Percentiles rank a stretch among this genome's conserved stretches.
Evolutionary conservation across 108 stramenopile genomes (phyloP).

Genomic region (Aurantiochytrium sp.): DNA sequence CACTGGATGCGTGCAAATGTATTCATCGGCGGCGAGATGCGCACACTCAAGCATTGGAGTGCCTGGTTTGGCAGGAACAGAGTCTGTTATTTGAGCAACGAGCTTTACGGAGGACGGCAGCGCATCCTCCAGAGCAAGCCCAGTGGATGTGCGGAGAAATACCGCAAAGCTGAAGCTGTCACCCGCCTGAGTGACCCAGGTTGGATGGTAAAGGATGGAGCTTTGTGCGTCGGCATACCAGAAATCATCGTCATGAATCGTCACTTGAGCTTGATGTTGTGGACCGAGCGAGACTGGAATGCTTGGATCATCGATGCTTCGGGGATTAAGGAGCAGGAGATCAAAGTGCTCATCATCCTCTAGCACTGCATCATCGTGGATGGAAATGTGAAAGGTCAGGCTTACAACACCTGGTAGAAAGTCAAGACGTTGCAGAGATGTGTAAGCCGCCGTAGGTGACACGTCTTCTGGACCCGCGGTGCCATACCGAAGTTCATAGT

Average conservation of each 20-base stretch:
- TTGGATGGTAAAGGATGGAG: neutral
- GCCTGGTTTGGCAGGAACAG: neutral
- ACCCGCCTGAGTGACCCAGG: neutral
- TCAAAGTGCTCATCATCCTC: slow-evolving; percentile 37
- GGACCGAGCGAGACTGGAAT: neutral
- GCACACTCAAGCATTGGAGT: neutral
- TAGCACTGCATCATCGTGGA: slow-evolving; percentile 53
- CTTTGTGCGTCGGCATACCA: neutral
- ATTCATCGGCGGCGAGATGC: neutral
- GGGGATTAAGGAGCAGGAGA: neutral
- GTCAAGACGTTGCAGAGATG: slow-evolving; percentile 42
- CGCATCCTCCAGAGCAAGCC: neutral
- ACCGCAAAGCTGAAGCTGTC: neutral
- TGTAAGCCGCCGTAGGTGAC: slow-evolving; percentile 47
- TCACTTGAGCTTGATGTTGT: neutral
- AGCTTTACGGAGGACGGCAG: neutral
- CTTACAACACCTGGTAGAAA: slow-evolving; percentile 47
- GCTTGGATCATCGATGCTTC: neutral
- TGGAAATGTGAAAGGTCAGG: slow-evolving; percentile 51
- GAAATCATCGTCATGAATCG: neutral
- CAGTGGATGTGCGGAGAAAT: neutral
- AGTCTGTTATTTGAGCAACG: neutral
- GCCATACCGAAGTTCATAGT: slow-evolving; percentile 46
- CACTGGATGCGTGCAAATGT: neutral
- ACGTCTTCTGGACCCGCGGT: slow-evolving; percentile 50